Evolutionary conservation across 371 early-diverging fungal genomes (phyloP).

Genomic region (Mucor saturninus): DNA sequence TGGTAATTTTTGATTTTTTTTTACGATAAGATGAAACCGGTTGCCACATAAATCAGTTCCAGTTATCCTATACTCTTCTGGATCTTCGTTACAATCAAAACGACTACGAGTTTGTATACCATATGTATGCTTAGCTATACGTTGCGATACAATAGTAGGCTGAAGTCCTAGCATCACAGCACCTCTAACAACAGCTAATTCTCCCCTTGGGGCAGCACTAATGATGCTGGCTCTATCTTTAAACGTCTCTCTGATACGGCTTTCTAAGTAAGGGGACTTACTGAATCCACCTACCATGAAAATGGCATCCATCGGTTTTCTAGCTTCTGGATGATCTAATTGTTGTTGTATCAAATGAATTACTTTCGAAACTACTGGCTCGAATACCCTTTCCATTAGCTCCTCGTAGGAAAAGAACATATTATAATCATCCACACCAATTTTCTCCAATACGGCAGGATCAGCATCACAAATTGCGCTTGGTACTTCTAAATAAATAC

Average conservation of each 20-base stretch:
- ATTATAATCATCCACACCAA: slow-evolving; percentile 61
- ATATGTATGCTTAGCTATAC: slow-evolving; percentile 64
- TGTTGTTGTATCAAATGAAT: slow-evolving; percentile 62
- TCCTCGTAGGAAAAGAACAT: slow-evolving; percentile 56
- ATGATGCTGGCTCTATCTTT: slow-evolving; percentile 47
- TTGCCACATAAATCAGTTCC: slow-evolving; percentile 58
- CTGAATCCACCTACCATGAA: slow-evolving; percentile 71
- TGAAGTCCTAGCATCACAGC: slow-evolving; percentile 64
- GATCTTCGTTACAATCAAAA: slow-evolving; percentile 57
- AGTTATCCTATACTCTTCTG: slow-evolving; percentile 57
- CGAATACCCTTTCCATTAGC: slow-evolving; percentile 59
- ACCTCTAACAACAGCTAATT: slow-evolving; percentile 54
- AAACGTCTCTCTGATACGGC: slow-evolving; percentile 49
- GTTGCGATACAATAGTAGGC: slow-evolving; percentile 58
- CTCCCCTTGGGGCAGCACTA: slow-evolving; percentile 58
- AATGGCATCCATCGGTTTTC: slow-evolving; percentile 41
- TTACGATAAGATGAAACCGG: slow-evolving; percentile 62
- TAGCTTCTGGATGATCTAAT: slow-evolving; percentile 46
- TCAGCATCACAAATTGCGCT: slow-evolving; percentile 55
- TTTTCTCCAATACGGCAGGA: slow-evolving; percentile 30
- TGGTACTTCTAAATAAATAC: slow-evolving; percentile 53
- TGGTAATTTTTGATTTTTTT: slow-evolving; percentile 61
- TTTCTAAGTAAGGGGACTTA: slow-evolving; percentile 59
- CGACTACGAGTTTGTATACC: slow-evolving; percentile 65
- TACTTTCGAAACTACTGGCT: slow-evolving; percentile 64